phyloP scores from a whole-genome alignment of 306 rosid genomes.

The Vigna mungo region DNA sequence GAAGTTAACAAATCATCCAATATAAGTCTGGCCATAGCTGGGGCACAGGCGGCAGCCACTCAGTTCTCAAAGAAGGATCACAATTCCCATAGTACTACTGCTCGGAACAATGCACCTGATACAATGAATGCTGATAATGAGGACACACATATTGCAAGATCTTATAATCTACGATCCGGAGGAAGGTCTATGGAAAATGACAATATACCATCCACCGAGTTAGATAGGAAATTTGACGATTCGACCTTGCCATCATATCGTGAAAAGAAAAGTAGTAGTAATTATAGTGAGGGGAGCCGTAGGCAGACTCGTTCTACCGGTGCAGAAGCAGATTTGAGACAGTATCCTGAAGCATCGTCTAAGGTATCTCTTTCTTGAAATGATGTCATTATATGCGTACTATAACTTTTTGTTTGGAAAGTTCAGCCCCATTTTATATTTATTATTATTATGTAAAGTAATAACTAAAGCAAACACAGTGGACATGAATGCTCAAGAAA shows the following conservation, averaged over 20 bases:
- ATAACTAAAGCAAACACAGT: not conserved
- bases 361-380: conserved; percentile 43
- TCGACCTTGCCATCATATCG: conserved; percentile 41
- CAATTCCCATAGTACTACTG: conserved; percentile 39
- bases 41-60: conserved; percentile 87
- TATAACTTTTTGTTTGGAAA: not conserved
- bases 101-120: conserved; percentile 19
- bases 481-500: conserved; percentile 6
- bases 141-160: conserved; percentile 35
- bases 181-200: conserved; percentile 41
- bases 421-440: conserved; percentile 30
- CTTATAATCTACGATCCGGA: conserved; percentile 47
- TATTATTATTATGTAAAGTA: not conserved
- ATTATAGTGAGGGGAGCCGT: conserved; percentile 48
- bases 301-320: conserved; percentile 27
- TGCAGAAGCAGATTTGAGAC: conserved; percentile 42
- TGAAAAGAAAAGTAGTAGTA: conserved; percentile 41
- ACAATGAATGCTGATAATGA: conserved; percentile 35
- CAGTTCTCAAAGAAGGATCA: conserved; percentile 75
- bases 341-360: conserved; percentile 39
- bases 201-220: conserved; percentile 31
- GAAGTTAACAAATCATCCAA: conserved; percentile 68
- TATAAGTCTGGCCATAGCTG: conserved; percentile 77
- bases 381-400: conserved; percentile 18
- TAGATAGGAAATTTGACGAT: conserved; percentile 36